These are phyloP conservation scores for Hypsizygus ulmarius DNA, from an alignment of 1,284 basidiomycete genomes.

Conservation along the genomic window DNA sequence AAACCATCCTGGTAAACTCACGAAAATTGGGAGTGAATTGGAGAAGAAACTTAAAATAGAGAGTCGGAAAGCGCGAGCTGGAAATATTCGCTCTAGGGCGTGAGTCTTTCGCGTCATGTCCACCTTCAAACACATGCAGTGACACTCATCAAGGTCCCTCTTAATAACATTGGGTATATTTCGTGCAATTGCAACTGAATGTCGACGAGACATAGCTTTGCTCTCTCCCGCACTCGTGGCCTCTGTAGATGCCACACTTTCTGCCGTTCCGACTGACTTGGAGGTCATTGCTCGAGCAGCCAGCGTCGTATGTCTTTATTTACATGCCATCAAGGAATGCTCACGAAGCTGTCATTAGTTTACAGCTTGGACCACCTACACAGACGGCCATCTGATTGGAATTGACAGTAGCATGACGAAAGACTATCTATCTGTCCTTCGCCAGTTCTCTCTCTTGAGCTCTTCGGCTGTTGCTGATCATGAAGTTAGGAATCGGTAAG, in stretches of 20 bases:
- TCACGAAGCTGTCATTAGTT: conserved; percentile 49
- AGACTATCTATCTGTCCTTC: conserved; percentile 71
- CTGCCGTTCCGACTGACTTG: conserved; percentile 67
- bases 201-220: conserved; percentile 81
- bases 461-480: conserved; percentile 48
- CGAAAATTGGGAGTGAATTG: conserved; percentile 82
- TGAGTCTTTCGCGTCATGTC: conserved; percentile 41
- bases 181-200: conserved; percentile 85
- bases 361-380: conserved; percentile 90
- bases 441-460: conserved; percentile 67
- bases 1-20: conserved; percentile 86
- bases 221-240: conserved; percentile 78
- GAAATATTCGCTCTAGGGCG: conserved; percentile 79
- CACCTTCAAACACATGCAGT: background rate
- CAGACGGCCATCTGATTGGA: conserved; percentile 80
- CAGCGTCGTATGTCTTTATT: conserved; percentile 60
- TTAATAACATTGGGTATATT: conserved; percentile 88
- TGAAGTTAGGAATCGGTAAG: conserved; percentile 69
- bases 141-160: conserved; percentile 56
- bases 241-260: conserved; percentile 69
- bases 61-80: conserved; percentile 63
- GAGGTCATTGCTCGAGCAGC: conserved; percentile 86
- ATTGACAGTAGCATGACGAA: conserved; percentile 70
- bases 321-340: background rate
- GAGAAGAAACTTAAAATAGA: conserved; percentile 77